These are phyloP conservation scores for Huntiella savannae DNA, from an alignment of 2,329 filamentous ascomycete genomes.

Conservation along the genomic window DNA sequence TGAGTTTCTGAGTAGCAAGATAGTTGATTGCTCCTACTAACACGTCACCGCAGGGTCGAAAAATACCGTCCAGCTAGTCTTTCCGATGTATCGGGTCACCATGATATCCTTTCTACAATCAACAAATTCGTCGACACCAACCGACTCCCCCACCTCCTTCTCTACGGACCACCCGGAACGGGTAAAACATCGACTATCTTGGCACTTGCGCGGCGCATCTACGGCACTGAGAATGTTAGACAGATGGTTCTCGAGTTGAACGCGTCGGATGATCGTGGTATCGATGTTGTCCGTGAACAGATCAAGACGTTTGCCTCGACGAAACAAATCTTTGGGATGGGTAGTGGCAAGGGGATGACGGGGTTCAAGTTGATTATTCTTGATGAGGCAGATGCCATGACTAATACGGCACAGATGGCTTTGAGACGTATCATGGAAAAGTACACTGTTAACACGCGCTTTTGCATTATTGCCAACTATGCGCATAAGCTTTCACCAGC, in stretches of 20 bases:
- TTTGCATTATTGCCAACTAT: constrained; percentile 98
- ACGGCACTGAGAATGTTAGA: constrained; percentile 76
- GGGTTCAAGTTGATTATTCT: constrained; percentile 91
- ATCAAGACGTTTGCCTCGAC: constrained; percentile 99
- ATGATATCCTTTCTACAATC: constrained; percentile 93
- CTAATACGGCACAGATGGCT: constrained; percentile 95
- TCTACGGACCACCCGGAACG: constrained; percentile 91
- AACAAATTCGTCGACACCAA: constrained; percentile 95
- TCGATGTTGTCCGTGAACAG: constrained; percentile 93
- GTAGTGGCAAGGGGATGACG: constrained; percentile 29
- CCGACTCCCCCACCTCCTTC: constrained; percentile 79
- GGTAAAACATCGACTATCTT: constrained; percentile 96
- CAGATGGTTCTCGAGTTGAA: constrained; percentile 98
- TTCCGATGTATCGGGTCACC: constrained; percentile 84
- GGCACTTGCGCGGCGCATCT: constrained; percentile 81
- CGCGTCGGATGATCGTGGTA: constrained; percentile 89
- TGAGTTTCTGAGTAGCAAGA: constrained; percentile 21
- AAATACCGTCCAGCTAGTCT: constrained; percentile 86
- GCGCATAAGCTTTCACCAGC: constrained; percentile 94
- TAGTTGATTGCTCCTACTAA: background rate
- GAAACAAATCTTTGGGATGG: constrained; percentile 75
- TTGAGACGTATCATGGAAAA: constrained; percentile 96
- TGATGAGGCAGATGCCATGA: constrained; percentile 99
- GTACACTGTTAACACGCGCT: constrained; percentile 92
- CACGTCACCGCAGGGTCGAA: constrained; percentile 51